Conservation (phyloP, 768 basidiomycete species). For the Pisolithus marmoratus region DNA sequence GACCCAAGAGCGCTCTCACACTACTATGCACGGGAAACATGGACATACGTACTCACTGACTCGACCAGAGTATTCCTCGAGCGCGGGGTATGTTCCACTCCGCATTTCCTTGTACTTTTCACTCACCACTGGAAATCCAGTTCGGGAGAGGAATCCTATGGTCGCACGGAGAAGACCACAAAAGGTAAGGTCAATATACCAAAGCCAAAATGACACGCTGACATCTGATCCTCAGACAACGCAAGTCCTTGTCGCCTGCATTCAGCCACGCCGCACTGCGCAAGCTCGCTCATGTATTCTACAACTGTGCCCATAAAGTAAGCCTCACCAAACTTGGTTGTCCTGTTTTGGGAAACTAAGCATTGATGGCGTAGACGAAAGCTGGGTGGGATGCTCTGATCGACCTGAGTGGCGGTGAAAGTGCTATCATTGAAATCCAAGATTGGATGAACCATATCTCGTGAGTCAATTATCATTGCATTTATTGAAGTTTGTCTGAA, state of each 20-base stretch:
- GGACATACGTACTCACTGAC: constrained; percentile 36
- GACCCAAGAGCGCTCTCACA: constrained; percentile 46
- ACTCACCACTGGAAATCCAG: constrained; percentile 3
- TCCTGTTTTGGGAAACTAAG: constrained; percentile 3
- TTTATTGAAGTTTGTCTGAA: too few species aligned
- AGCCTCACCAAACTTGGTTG: not conserved
- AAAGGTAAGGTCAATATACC: constrained; percentile 22
- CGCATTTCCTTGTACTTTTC: not conserved
- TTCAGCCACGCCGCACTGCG: constrained; percentile 23
- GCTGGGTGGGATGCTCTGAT: constrained; percentile 20
- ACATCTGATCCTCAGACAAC: constrained; percentile 14
- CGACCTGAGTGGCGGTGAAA: constrained; percentile 6
- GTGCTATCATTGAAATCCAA: constrained; percentile 29
- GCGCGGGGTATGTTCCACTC: constrained; percentile 15
- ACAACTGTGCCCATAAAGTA: constrained; percentile 27
- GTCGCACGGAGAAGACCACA: constrained; percentile 40
- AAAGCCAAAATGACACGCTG: not conserved
- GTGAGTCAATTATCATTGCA: not conserved
- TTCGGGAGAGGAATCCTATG: constrained; percentile 35
- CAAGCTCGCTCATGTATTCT: constrained; percentile 17
- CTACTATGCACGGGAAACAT: constrained; percentile 45
- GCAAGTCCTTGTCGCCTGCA: constrained; percentile 22
- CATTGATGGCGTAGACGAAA: constrained; percentile 19
- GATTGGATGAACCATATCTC: constrained; percentile 29
- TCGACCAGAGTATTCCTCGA: constrained; percentile 33